phyloP scores from a whole-genome alignment of 805 yeast species.

The Peterozyma toletana region DNA sequence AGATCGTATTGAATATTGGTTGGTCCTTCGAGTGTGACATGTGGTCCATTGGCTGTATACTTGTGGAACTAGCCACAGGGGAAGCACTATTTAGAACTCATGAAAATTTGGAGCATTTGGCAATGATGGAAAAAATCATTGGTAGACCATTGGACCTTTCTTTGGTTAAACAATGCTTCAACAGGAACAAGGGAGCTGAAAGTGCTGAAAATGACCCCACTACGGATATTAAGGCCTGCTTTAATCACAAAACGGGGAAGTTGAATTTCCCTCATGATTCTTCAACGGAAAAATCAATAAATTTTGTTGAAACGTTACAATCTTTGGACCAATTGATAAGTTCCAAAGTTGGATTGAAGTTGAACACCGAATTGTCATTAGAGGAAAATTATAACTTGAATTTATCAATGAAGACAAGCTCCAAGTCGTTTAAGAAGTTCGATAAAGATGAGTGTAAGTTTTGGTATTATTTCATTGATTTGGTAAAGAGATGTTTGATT shows the following conservation, averaged over 20 bases:
- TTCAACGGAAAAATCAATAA: constrained; percentile 27
- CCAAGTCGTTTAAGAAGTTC: constrained; percentile 15
- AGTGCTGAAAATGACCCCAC: constrained; percentile 3
- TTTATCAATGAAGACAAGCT: constrained; percentile 9
- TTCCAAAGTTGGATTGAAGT: constrained; percentile 19
- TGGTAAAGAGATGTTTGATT: constrained; percentile 39
- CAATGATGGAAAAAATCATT: constrained; percentile 83
- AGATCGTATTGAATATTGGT: constrained; percentile 87
- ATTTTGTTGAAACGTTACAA: constrained; percentile 25
- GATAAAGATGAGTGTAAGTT: constrained; percentile 62
- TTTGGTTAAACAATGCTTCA: constrained; percentile 24
- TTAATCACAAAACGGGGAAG: constrained; percentile 21
- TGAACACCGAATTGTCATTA: constrained; percentile 14
- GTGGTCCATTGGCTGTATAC: constrained; percentile 94
- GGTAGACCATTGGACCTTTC: constrained; percentile 41
- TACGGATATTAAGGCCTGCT: constrained; percentile 17
- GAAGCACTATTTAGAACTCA: constrained; percentile 93
- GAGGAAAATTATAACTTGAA: constrained; percentile 12
- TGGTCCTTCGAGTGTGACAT: constrained; percentile 97
- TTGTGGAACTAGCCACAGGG: constrained; percentile 88
- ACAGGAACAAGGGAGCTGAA: constrained; percentile 13
- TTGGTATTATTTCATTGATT: constrained; percentile 71
- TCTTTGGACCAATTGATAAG: constrained; percentile 20
- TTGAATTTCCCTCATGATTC: constrained; percentile 26
- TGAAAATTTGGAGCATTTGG: constrained; percentile 89